phyloP scores from a whole-genome alignment of 306 rosid species.

The Casuarina equisetifolia region DNA sequence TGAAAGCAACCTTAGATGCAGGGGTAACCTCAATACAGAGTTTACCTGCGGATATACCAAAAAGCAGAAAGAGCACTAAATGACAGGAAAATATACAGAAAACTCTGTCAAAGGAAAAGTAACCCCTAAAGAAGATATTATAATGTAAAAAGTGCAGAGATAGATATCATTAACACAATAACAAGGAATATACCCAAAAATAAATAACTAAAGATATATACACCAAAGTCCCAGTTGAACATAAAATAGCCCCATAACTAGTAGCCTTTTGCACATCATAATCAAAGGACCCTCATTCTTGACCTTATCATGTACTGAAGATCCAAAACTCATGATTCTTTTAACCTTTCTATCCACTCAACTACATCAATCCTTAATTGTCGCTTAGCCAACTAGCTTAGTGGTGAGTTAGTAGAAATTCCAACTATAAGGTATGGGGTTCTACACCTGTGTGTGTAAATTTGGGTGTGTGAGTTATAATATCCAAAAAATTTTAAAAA shows the following conservation, averaged over 20 bases:
- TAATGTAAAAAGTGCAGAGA: no score
- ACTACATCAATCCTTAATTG: neutral
- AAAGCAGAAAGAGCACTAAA: neutral
- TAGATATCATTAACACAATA: neutral
- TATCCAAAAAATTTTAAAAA: no score
- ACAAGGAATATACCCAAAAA: neutral
- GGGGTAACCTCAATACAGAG: constrained; percentile 87
- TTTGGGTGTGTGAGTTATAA: no score
- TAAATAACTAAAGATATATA: no score
- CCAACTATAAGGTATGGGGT: no score
- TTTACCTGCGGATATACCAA: constrained; percentile 51
- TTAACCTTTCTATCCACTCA: neutral
- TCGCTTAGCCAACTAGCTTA: no score
- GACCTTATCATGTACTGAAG: neutral
- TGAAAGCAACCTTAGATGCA: constrained; percentile 81
- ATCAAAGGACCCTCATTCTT: neutral
- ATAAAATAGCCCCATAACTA: neutral
- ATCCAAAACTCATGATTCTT: neutral
- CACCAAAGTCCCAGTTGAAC: neutral
- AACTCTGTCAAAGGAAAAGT: neutral
- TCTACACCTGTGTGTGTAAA: no score
- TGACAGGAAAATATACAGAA: neutral
- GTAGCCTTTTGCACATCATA: neutral
- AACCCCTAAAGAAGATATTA: neutral
- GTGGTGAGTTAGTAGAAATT: no score